Evolutionary conservation across 1,284 basidiomycete species (phyloP).

Genomic region (Trametes polyzona): DNA sequence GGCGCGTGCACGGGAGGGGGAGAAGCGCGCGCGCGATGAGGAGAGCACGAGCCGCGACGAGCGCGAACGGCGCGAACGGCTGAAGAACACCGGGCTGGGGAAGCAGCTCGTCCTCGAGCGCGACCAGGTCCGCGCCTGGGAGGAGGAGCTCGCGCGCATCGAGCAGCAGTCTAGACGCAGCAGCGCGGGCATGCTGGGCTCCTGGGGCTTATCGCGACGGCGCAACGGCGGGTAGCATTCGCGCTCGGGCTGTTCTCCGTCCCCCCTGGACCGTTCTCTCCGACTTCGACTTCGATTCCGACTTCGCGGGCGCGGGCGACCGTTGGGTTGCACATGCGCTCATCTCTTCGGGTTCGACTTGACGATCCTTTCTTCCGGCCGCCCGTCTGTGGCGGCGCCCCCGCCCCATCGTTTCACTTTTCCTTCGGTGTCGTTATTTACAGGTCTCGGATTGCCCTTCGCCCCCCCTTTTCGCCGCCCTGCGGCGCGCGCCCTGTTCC

Average conservation of each 20-base stretch:
- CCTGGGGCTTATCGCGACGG: conserved; percentile 44
- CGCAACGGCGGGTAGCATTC: conserved; percentile 33
- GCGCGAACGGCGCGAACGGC: conserved; percentile 20
- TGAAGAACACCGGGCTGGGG: conserved; percentile 19
- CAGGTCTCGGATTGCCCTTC: neutral
- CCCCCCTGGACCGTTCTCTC: neutral
- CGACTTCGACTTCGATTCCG: neutral
- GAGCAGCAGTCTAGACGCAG: conserved; percentile 64
- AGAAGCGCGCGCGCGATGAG: conserved; percentile 25
- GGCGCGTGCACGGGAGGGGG: conserved; percentile 17
- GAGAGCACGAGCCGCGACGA: conserved; percentile 19
- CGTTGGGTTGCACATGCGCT: neutral
- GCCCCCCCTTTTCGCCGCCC: conserved; percentile 1
- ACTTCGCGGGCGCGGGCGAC: neutral
- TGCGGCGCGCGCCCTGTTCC: neutral
- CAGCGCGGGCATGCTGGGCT: conserved; percentile 62
- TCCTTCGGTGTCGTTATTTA: neutral
- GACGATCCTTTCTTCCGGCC: neutral
- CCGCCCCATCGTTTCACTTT: neutral
- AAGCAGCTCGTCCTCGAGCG: conserved; percentile 24
- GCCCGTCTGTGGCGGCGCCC: neutral
- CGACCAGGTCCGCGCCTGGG: conserved; percentile 67
- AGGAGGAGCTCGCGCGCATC: conserved; percentile 73
- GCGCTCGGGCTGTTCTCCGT: neutral
- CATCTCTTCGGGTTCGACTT: neutral